A percentile compares a stretch with the other conserved stretches of the same genome.
phyloP scores from a whole-genome alignment of 495 filamentous ascomycete species.

The Ramalina peruviana region DNA sequence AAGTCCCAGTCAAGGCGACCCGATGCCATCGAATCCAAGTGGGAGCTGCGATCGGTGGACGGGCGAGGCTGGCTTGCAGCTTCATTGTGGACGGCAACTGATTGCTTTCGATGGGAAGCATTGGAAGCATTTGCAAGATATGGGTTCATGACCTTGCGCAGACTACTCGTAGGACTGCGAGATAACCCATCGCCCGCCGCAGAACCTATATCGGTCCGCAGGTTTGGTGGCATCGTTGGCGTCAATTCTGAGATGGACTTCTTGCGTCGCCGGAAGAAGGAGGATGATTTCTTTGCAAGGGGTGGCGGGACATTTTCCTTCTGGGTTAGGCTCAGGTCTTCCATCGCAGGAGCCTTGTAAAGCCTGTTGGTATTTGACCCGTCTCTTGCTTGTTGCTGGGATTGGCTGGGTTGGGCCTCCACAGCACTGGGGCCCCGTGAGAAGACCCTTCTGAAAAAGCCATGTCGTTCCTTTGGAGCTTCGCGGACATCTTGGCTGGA shows the following conservation, averaged over 20 bases:
- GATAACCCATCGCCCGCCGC: constrained; percentile 18
- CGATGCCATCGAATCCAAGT: too few relatives aligned
- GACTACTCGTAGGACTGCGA: constrained; percentile 71
- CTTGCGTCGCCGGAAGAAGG: constrained; percentile 88
- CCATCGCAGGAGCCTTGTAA: constrained; percentile 3
- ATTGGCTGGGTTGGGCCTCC: background rate
- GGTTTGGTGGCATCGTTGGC: constrained; percentile 29
- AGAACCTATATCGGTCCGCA: constrained; percentile 18
- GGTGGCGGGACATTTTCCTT: constrained; percentile 36
- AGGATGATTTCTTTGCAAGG: constrained; percentile 79
- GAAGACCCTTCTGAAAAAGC: constrained; percentile 90
- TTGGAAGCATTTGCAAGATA: constrained; percentile 35
- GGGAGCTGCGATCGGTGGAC: too few relatives aligned
- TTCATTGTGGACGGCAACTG: background rate
- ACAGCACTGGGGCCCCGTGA: constrained; percentile 23
- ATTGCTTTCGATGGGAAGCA: background rate
- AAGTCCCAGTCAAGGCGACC: too few relatives aligned
- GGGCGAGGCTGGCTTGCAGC: too few relatives aligned
- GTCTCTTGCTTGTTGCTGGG: background rate
- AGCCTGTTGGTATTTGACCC: constrained; percentile 5
- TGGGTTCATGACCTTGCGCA: constrained; percentile 82
- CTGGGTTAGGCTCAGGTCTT: constrained; percentile 21
- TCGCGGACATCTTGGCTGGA: constrained; percentile 4
- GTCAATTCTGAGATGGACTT: constrained; percentile 54
- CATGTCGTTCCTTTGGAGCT: constrained; percentile 50